Evolutionary conservation across 2,329 filamentous ascomycete species (phyloP), one percentile per base, ranked within the genome.

Genomic region (Pseudocercospora ulei): DNA sequence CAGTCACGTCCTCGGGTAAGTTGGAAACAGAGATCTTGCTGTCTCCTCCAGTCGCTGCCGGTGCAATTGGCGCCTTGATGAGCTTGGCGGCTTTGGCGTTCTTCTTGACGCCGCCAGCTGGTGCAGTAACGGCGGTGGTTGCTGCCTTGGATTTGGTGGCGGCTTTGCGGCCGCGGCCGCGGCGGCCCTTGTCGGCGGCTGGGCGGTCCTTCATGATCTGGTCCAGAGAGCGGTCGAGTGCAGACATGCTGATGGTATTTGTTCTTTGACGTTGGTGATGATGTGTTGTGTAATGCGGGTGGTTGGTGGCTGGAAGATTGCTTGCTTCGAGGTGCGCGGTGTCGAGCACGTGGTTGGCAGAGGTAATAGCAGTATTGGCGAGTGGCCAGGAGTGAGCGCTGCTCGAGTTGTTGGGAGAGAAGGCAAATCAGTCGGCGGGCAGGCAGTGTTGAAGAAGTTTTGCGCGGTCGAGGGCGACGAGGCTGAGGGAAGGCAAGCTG

Each of bases 21-120:
- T 92, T 92, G 80, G 85, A 94, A 68, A 98, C 88, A 66, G 94
- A 83, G 68, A 96, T 88, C 71, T 95, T 96, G 73, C 85, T 92
- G 54, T 92, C 85, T 58, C 76, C 78, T n/a, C 30, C 30, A 56
- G 70, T 69, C 46, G 67, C 64, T 25, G 20, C 19, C 9, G 51
- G 70, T 61, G 78, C 82, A 54, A 75, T 73, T 47, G 82, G 76
- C 26, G 71, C 68, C 45, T 74, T 67, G 66, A 65, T 55, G 7
- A 62, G 55, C 53, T 70, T 69, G 30, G 69, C 66, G 44, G 68
- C 65, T 56, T 80, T 81, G 22, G 51, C 49, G 44, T 55, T 58
- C 74, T 94, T 95, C 66, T 83, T 78, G 54, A 95, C 73, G 59
- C 88, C 88, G 54, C 86, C 88, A 51, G 84, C 75, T 39, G 87